Conservation (phyloP, 495 filamentous ascomycete genomes). For the Tuber microsphaerosporum region DNA sequence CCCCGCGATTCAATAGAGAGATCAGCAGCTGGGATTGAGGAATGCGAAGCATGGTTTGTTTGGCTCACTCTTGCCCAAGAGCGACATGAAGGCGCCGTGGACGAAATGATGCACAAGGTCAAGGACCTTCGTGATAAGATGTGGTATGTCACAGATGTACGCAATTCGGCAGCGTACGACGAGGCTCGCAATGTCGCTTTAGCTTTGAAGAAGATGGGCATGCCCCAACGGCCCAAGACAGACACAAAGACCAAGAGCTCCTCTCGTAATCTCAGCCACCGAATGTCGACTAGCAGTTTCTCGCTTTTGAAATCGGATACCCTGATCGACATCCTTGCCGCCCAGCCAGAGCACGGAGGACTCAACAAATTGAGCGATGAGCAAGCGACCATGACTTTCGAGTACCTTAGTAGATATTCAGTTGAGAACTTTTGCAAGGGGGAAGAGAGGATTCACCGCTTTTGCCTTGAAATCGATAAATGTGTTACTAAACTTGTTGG, state of each 20-base stretch:
- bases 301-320: constrained; percentile 80
- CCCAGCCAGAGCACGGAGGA: constrained; percentile 73
- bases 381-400: constrained; percentile 75
- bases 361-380: constrained; percentile 95
- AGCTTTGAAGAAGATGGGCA: constrained; percentile 88
- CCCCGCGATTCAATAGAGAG: constrained; percentile 61
- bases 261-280: constrained; percentile 45
- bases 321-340: constrained; percentile 78
- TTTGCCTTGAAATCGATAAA: constrained; percentile 81
- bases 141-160: constrained; percentile 97
- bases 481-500: constrained; percentile 83
- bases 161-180: constrained; percentile 82
- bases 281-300: constrained; percentile 58
- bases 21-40: constrained; percentile 59
- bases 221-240: constrained; percentile 52
- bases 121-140: constrained; percentile 81
- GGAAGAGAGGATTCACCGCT: constrained; percentile 90
- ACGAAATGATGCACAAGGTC: constrained; percentile 59
- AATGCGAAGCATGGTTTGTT: constrained; percentile 67
- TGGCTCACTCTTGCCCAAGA: constrained; percentile 70
- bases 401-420: constrained; percentile 72
- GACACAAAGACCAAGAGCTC: constrained; percentile 49
- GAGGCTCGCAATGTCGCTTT: constrained; percentile 78
- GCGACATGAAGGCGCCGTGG: constrained; percentile 57
- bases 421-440: constrained; percentile 94